phyloP scores from a whole-genome alignment of 257 asterid species.

The Hygrophila difformis region DNA sequence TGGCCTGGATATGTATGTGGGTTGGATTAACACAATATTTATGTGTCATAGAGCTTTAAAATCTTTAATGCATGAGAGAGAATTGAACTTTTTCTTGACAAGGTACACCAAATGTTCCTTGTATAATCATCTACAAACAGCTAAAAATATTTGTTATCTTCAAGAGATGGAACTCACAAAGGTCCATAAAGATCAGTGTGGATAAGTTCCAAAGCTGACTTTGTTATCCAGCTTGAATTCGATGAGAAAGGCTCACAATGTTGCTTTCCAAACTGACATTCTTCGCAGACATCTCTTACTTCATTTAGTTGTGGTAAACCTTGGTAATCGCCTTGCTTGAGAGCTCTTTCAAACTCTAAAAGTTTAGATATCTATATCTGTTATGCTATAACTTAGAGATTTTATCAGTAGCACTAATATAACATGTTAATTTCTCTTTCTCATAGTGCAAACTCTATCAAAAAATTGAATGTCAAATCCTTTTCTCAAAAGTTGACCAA shows the following conservation, averaged over 20 bases:
- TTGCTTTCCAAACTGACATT: constrained; percentile 3
- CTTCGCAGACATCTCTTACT: constrained; percentile 1
- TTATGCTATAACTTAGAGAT: constrained; percentile 7
- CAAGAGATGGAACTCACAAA: background rate
- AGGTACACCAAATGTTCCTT: background rate
- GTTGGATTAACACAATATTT: too few species aligned
- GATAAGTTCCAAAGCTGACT: background rate
- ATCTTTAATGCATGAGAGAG: background rate
- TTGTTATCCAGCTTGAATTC: too few species aligned
- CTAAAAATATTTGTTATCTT: background rate
- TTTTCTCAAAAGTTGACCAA: constrained; percentile 3
- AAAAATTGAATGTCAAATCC: background rate
- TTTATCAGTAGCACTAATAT: background rate
- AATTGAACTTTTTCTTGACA: background rate
- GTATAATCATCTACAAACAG: constrained; percentile 3
- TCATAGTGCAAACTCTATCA: constrained; percentile 1
- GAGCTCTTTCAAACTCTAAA: background rate
- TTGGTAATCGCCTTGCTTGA: background rate
- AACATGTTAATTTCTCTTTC: constrained; percentile 1
- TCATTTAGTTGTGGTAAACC: background rate
- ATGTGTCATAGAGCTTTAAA: background rate
- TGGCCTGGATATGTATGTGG: too few species aligned
- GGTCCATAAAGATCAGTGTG: background rate
- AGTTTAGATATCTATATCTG: background rate
- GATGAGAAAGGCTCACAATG: background rate